Base-by-base conservation (phyloP, 1,139 yeast species). In the Yamadazyma friedrichii region DNA sequence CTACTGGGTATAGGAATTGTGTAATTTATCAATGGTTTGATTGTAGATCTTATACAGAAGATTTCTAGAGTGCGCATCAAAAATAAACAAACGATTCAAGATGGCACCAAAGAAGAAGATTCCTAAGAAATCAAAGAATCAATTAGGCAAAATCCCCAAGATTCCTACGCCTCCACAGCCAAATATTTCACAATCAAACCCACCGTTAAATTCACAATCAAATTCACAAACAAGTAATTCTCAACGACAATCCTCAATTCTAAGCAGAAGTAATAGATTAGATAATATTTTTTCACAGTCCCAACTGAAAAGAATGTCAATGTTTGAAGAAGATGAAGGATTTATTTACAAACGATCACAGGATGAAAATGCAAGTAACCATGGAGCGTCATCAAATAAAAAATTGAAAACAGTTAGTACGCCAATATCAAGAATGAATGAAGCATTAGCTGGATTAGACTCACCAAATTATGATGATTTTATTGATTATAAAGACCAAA, bases 241-340 rank as follows among this genome's bases (percentile, higher is more conserved):
- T 28, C 33, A 13, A 34, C 30, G 13, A 12, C 32, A 30, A 13
- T n/a, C 25, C 24, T 20, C 29, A 30, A 27, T 36, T 4, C 13
- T 36, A 9, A 50, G 57, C 30, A 48, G 65, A 39, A 52, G 54
- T 33, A 64, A 64, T 49, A 46, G 54, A 25, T 51, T 64, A 40
- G 64, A 58, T 31, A 64, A 57, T 40, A 45, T 64, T 11, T 51
- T 62, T 27, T 50, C 61, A 11, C 52, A 52, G 38, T 54, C 50
- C 22, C 32, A 30, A 24, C 31, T 13, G 12, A 15, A 36, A 29
- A 43, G 42, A 35, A 39, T 34, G 39, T 42, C 42, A 9, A 43
- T 42, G 35, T 64, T 66, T 42, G 76, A 71, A 45, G 76, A 71
- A 40, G 78, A 72, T 44, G 77, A 69, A 36, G 78, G 76, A 16